A percentile compares a stretch with the other conserved stretches of the same genome.
Conservation (phyloP, 78 protist species). For the Thecamonas trahens region DNA sequence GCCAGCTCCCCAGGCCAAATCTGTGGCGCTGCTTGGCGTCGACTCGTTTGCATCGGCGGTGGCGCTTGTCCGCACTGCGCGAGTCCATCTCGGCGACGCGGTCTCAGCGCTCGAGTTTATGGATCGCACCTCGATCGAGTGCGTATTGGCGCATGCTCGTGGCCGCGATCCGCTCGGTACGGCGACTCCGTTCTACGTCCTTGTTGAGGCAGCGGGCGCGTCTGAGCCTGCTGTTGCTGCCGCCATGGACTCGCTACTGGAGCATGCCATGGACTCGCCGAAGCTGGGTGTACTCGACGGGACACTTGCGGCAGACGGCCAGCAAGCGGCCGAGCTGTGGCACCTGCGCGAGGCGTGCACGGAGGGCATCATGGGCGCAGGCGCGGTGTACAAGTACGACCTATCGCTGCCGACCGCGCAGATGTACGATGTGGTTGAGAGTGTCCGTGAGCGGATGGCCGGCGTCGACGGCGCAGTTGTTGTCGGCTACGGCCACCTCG, state of each 20-base stretch:
- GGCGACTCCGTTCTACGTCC: conserved; percentile 54
- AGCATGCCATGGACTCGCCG: conserved; percentile 58
- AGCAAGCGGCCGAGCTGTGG: background rate
- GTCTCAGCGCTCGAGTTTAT: conserved; percentile 65
- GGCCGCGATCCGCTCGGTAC: conserved; percentile 34
- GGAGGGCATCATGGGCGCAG: conserved; percentile 20
- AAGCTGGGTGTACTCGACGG: too few relatives aligned
- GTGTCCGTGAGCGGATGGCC: conserved; percentile 25
- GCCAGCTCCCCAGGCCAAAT: conserved; percentile 35
- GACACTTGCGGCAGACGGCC: background rate
- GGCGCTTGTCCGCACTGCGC: background rate
- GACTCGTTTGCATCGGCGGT: conserved; percentile 43
- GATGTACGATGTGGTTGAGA: conserved; percentile 53
- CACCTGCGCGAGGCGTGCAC: background rate
- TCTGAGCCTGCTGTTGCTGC: too few relatives aligned
- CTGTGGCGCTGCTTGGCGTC: conserved; percentile 50
- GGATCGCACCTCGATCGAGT: conserved; percentile 49
- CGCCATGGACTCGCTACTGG: too few relatives aligned
- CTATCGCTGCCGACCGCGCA: conserved; percentile 55
- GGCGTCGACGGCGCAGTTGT: conserved; percentile 1
- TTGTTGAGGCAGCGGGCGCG: conserved; percentile 77
- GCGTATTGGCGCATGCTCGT: conserved; percentile 32
- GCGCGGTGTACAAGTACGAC: conserved; percentile 66
- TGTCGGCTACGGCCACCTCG: conserved; percentile 80
- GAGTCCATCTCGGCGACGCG: conserved; percentile 7